Base-by-base conservation (phyloP, 2,329 filamentous ascomycete genomes). In the Leptodontidium sp. region DNA sequence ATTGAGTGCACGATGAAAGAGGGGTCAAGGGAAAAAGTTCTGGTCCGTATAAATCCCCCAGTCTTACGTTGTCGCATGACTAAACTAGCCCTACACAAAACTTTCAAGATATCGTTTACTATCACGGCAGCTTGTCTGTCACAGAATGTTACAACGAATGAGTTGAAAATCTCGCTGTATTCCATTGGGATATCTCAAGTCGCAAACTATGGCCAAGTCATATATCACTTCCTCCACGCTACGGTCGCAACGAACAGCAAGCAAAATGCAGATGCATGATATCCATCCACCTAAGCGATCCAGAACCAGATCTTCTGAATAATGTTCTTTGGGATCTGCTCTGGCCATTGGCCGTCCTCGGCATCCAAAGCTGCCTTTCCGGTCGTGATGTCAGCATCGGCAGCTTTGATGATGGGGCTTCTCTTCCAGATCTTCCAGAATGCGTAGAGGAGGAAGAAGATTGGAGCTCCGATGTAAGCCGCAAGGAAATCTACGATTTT, bases 361-460 rank as follows among this genome's bases (percentile, higher is more conserved):
- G 79, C 75, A 77, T 84, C 83, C 45, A 84, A 80, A 66, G 82
- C 80, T 12, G 80, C 79, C 72, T 83, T 84, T 12, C 82, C 82
- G 26, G 78, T 82, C 43, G 79, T 79, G 24, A 84, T 79, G 74
- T 84, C 82, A 6, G 84, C 79, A 52, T 84, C 80, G 0, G 74
- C 75, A 15, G 81, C 73, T 5, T 75, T 72, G 57, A 76, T 69
- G 57, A 64, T 70, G 64, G 84, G 87, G 0, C 91, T 92, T 76
- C 83, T 86, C 78, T 91, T 89, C 67, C 89, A 73, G 7, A 92
- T 38, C 79, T 95, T 96, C 89, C 91, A 95, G 6, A 86, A 87
- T 2, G 90, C 52, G 77, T 87, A 94, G 1, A 95, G 80, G 0
- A 89, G 72, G 0, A 91, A 91, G 76, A 92, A 93, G 1, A 93